Percentiles rank a stretch among this genome's conserved stretches.
Conservation (phyloP, 495 filamentous ascomycete genomes). For the Penicillium alfredii region DNA sequence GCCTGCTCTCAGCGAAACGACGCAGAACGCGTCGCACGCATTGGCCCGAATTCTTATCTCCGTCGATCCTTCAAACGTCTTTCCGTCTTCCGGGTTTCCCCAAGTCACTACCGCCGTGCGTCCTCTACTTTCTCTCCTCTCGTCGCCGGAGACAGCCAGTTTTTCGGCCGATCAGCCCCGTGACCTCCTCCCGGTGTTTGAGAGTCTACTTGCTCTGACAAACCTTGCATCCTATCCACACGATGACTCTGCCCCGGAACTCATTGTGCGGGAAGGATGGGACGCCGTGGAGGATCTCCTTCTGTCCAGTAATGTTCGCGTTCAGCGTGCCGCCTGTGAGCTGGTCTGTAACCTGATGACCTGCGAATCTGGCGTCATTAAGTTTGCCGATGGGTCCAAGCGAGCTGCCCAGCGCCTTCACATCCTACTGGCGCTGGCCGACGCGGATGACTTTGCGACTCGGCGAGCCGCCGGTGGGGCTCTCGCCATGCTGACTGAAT, state of each 20-base stretch:
- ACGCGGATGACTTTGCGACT: slow-evolving; percentile 74
- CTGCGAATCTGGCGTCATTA: slow-evolving; percentile 62
- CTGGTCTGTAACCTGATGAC: slow-evolving; percentile 89
- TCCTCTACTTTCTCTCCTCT: slow-evolving; percentile 67
- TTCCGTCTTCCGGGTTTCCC: slow-evolving; percentile 66
- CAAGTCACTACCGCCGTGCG: slow-evolving; percentile 71
- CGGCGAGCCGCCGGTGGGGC: slow-evolving; percentile 82
- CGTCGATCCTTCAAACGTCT: slow-evolving; percentile 78
- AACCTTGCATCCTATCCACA: slow-evolving; percentile 76
- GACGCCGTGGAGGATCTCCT: slow-evolving; percentile 73
- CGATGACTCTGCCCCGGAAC: slow-evolving; percentile 57
- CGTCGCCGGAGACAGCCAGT: slow-evolving; percentile 36
- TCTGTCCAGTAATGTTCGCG: slow-evolving; percentile 64
- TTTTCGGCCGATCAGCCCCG: slow-evolving; percentile 54
- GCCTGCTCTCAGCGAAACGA: slow-evolving; percentile 38
- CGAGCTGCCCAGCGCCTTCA: slow-evolving; percentile 67
- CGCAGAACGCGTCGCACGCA: slow-evolving; percentile 68
- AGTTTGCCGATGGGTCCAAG: slow-evolving; percentile 66
- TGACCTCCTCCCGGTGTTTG: slow-evolving; percentile 84
- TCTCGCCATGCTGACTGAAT: slow-evolving; percentile 74
- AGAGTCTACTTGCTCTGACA: slow-evolving; percentile 83
- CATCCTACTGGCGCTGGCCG: slow-evolving; percentile 78
- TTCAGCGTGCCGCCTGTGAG: slow-evolving; percentile 81
- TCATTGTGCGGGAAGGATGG: slow-evolving; percentile 68
- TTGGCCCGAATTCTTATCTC: slow-evolving; percentile 90